These are phyloP conservation scores for Suillus occidentalis DNA, from an alignment of 768 basidiomycete genomes.

Conservation along the genomic window DNA sequence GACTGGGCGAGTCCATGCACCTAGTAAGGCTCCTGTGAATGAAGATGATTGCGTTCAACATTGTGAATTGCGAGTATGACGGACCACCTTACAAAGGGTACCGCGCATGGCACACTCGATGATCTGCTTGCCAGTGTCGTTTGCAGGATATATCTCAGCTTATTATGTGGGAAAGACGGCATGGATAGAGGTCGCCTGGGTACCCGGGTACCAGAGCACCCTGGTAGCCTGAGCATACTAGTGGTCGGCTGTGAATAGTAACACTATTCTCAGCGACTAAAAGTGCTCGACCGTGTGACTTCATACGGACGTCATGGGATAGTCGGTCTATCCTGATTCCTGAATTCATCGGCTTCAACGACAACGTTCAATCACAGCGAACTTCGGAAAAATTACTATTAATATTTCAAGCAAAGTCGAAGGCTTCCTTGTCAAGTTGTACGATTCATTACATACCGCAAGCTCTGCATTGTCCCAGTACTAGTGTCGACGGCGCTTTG, in stretches of 20 bases:
- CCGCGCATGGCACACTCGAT: too few relatives aligned
- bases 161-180: too few relatives aligned
- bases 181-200: too few relatives aligned
- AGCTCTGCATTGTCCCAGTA: not conserved
- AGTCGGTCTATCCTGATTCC: not conserved
- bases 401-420: not conserved
- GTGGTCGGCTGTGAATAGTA: too few relatives aligned
- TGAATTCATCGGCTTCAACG: too few relatives aligned
- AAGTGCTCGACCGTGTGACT: not conserved
- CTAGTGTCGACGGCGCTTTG: too few relatives aligned
- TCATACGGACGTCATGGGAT: not conserved
- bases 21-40: not conserved
- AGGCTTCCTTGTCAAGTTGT: not conserved
- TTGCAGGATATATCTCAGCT: too few relatives aligned
- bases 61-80: not conserved
- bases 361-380: not conserved
- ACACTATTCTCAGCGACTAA: too few relatives aligned
- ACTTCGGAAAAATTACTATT: not conserved
- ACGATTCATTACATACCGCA: not conserved
- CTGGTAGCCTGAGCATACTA: too few relatives aligned
- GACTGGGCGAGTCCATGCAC: too few relatives aligned
- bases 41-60: not conserved
- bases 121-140: too few relatives aligned
- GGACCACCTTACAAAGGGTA: not conserved
- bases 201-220: too few relatives aligned